These are phyloP conservation scores for Phytophthora sojae DNA, from an alignment of 352 stramenopile genomes.

Conservation along the genomic window DNA sequence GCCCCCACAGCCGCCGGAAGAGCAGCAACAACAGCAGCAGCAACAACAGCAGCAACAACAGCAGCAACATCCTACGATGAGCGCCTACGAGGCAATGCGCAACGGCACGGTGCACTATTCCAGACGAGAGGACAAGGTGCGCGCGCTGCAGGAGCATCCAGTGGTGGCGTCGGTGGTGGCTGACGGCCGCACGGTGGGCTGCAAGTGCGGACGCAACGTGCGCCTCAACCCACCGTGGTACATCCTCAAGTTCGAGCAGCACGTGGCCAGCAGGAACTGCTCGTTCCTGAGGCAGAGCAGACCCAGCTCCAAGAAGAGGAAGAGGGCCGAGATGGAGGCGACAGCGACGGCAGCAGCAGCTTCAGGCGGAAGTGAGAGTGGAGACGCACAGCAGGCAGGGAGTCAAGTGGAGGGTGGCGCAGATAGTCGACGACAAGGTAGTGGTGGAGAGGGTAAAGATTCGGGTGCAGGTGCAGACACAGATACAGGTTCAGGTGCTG, in stretches of 20 bases:
- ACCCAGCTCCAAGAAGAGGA: slow-evolving; percentile 25
- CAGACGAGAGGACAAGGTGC: slow-evolving; percentile 72
- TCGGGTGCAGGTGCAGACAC: not conserved
- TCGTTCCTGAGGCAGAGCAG: slow-evolving; percentile 60
- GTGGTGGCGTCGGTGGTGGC: slow-evolving; percentile 50
- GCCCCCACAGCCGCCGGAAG: slow-evolving; percentile 1
- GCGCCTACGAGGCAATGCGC: slow-evolving; percentile 40
- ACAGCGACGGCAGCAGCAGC: not conserved
- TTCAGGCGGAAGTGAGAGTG: not conserved
- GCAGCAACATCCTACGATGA: slow-evolving; percentile 11
- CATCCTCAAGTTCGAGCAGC: slow-evolving; percentile 88
- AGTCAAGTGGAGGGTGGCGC: not conserved
- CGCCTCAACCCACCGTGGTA: slow-evolving; percentile 86
- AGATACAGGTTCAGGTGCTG: not conserved
- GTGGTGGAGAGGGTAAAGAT: not conserved
- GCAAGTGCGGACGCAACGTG: slow-evolving; percentile 77
- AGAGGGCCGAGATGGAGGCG: slow-evolving; percentile 7
- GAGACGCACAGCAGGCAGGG: slow-evolving; percentile 1
- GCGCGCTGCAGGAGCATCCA: slow-evolving; percentile 61
- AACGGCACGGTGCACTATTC: slow-evolving; percentile 53
- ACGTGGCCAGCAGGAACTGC: slow-evolving; percentile 85
- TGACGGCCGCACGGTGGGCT: slow-evolving; percentile 67
- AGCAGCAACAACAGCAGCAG: too few species aligned
- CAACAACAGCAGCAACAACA: too few species aligned
- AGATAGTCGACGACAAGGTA: not conserved